Conservation (phyloP, 1,139 yeast genomes). For the Kodamaea plutei region DNA sequence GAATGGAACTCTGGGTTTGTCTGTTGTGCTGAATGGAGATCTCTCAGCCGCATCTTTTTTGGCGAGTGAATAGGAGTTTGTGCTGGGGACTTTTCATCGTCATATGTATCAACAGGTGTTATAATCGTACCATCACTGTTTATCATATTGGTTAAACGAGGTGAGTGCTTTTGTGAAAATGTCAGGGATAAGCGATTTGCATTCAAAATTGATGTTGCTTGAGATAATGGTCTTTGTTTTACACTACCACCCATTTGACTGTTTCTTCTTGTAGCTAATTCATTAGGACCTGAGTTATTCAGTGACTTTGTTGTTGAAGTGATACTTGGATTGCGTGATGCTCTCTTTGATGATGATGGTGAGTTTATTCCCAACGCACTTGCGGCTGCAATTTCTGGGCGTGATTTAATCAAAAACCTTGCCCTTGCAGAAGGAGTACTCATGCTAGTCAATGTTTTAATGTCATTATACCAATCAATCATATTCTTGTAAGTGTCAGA, state of each 20-base stretch:
- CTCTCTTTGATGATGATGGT: slow-evolving; percentile 12
- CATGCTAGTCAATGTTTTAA: slow-evolving; percentile 59
- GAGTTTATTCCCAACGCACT: slow-evolving; percentile 4
- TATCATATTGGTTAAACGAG: slow-evolving; percentile 39
- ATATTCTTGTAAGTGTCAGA: slow-evolving; percentile 73
- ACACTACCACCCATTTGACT: slow-evolving; percentile 7
- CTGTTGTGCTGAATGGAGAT: slow-evolving; percentile 1
- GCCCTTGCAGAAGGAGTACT: slow-evolving; percentile 53
- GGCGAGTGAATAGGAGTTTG: slow-evolving; percentile 2
- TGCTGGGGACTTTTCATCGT: slow-evolving; percentile 6
- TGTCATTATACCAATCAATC: slow-evolving; percentile 82
- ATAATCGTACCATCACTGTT: slow-evolving; percentile 48
- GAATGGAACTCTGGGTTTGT: neutral
- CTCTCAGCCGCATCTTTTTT: neutral
- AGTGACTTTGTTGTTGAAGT: slow-evolving; percentile 25
- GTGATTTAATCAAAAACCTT: slow-evolving; percentile 17
- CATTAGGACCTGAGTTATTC: slow-evolving; percentile 4
- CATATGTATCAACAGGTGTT: slow-evolving; percentile 36
- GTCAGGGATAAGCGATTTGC: slow-evolving; percentile 35
- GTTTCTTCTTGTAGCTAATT: neutral
- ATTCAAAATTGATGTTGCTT: slow-evolving; percentile 22
- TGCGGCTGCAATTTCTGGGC: slow-evolving; percentile 9
- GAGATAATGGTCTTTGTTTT: slow-evolving; percentile 21
- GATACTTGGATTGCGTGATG: slow-evolving; percentile 30
- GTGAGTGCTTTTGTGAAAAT: slow-evolving; percentile 35